A percentile compares a stretch with the other conserved stretches of the same genome.
phyloP scores from a whole-genome alignment of 202 grass and related monocot species.

The Dendrocalamus latiflorus region DNA sequence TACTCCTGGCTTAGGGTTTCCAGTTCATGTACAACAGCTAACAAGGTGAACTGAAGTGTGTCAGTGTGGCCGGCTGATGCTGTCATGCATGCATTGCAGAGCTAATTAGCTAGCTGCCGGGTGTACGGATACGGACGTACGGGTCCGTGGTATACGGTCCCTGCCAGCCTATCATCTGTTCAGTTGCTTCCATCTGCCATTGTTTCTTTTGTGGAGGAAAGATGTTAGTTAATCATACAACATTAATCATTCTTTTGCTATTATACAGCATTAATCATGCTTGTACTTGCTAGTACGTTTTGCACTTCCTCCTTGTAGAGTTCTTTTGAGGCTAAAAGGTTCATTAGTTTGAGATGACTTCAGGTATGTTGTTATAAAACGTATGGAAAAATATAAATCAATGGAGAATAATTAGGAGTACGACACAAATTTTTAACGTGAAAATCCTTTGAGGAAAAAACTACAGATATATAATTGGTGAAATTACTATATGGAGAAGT shows the following conservation, averaged over 20 bases:
- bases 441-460: too few relatives aligned
- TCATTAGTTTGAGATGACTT: not conserved
- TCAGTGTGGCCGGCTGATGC: not conserved
- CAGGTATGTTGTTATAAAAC: too few relatives aligned
- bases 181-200: not conserved
- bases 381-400: too few relatives aligned
- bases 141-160: not conserved
- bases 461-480: too few relatives aligned
- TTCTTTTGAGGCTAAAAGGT: not conserved
- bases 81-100: not conserved
- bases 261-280: not conserved
- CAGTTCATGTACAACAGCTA: not conserved
- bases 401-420: too few relatives aligned
- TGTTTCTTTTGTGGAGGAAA: not conserved
- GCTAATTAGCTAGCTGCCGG: not conserved
- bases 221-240: not conserved
- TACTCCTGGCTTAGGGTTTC: not conserved
- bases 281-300: not conserved
- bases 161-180: not conserved
- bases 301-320: not conserved
- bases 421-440: too few relatives aligned
- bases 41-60: not conserved
- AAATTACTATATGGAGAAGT: too few relatives aligned
- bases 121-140: not conserved
- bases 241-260: too few relatives aligned